Evolutionary conservation across 164 flowering plant species (phyloP), one percentile per base, ranked within the genome.

Genomic region (Liriodendron chinense): DNA sequence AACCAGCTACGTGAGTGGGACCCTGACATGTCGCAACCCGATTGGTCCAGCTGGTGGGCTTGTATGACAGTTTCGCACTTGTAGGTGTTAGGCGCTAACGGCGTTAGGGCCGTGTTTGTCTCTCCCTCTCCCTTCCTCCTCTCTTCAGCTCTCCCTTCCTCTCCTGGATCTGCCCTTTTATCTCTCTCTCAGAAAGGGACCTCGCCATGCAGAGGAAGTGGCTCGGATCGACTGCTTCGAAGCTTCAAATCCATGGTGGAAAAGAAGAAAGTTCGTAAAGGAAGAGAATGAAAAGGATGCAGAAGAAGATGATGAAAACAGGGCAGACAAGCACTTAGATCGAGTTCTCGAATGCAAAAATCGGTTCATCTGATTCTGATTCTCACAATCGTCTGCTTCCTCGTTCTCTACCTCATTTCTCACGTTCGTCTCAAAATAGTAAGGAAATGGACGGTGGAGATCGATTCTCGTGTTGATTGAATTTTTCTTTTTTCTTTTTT

Each of bases 391-490:
- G 16, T 67, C 28, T 77, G 79, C 23, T 65, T 77, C 62, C 79
- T 77, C 70, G 63, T 77, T 53, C 79, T 77, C 57, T 66, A 71
- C 71, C 71, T 72, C 34, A 67, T 71, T 53, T 77, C 79, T 66
- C 67, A 77, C 22, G 75, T 72, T 75, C 79, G 1, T 21, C 74
- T 14, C 65, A 57, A 10, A 47, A 53, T n/a, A 75, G 79, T 72
- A 53, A 77, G 65, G 18, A 71, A 66, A 50, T 21, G 22, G 10
- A 0, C 56, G 14, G 18, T 20, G 2, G 12, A 6, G 47, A n/a
- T 21, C 68, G 57, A n/a, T 63, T 18, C 22, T 22, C 14, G 16
- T n/a, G 34, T 18, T 14, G 3, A 10, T 48, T 64, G 26, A 10
- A 2, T n/a, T 23, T 14, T 9, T 24, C 10, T 25, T 13, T 12